Base-by-base conservation (phyloP, 2,329 filamentous ascomycete genomes). In the Alternaria gaisen region DNA sequence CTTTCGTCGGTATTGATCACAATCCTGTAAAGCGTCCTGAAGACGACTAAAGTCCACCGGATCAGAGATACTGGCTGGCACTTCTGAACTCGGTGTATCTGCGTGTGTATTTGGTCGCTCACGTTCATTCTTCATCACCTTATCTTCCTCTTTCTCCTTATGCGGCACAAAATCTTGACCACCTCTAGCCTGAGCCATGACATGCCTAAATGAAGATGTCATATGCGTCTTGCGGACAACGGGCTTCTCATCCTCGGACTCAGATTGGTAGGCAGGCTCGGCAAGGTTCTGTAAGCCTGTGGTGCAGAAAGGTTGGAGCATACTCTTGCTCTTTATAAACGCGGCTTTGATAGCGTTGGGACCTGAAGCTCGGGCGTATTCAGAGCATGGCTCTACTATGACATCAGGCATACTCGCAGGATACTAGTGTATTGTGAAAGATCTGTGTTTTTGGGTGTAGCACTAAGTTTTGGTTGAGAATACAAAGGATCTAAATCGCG, bases 161-260 rank as follows among this genome's bases (percentile, higher is more conserved):
- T 32, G n/a, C 2, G 51, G 10, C 5, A 44, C n/a, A 8, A 44
- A 1, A 24, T 34, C 22, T n/a, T 34, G 10, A 4, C 2, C 7
- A 12, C 51, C 44, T 24, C 14, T 54, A 32, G 44, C 44, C 32
- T 60, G 36, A 3, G 14, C 52, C 40, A 60, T 40, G 16, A 60
- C 32, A 5, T 56, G 14, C 1, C 5, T 4, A 10, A 60, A 55
- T 2, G 24, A 30, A 4, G 16, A 24, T 8, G 12, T 60, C 3
- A 7, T 5, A 5, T 30, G 7, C 5, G 11, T 38, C 28, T 38
- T 16, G 7, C 20, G 20, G 36, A 43, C 11, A 14, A 34, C 3
- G 8, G 38, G 0, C 16, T 24, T 10, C 26, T 58, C 47, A n/a
- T 46, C 41, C 24, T 46, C 47, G 1, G 14, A 3, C 20, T 30